A percentile compares a stretch with the other conserved stretches of the same genome.
Conservation (phyloP, 2,329 filamentous ascomycete genomes). For the Phialophora tarda region DNA sequence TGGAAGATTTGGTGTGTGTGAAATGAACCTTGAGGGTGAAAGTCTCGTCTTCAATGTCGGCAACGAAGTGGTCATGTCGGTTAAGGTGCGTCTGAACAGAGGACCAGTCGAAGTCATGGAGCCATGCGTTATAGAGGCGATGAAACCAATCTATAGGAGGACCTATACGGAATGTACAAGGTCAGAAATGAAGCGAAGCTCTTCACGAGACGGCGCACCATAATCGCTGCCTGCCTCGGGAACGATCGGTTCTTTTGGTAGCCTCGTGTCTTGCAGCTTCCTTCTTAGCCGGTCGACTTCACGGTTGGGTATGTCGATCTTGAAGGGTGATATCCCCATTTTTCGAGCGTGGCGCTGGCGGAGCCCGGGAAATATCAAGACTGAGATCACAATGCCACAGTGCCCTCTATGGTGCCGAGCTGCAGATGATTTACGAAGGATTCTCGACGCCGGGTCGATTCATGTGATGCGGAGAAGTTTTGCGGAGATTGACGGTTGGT, state of each 20-base stretch:
- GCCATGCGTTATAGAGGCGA: slow-evolving; percentile 26
- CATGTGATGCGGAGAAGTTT: neutral
- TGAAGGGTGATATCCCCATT: slow-evolving; percentile 26
- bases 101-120: slow-evolving; percentile 29
- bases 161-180: slow-evolving; percentile 1
- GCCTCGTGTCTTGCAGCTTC: slow-evolving; percentile 28
- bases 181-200: neutral
- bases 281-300: slow-evolving; percentile 30
- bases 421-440: neutral
- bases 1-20: slow-evolving; percentile 34
- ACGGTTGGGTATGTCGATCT: slow-evolving; percentile 24
- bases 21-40: slow-evolving; percentile 32
- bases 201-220: slow-evolving; percentile 1
- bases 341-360: neutral
- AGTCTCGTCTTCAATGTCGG: slow-evolving; percentile 29
- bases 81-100: slow-evolving; percentile 25
- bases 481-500: neutral
- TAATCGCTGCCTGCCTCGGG: slow-evolving; percentile 30
- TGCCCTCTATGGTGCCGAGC: neutral
- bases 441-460: neutral
- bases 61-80: slow-evolving; percentile 21
- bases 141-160: slow-evolving; percentile 28
- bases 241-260: slow-evolving; percentile 29
- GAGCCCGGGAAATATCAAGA: neutral
- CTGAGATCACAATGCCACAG: neutral